Conservation (phyloP, 106 monocot genomes). For the Narthecium ossifragum region DNA sequence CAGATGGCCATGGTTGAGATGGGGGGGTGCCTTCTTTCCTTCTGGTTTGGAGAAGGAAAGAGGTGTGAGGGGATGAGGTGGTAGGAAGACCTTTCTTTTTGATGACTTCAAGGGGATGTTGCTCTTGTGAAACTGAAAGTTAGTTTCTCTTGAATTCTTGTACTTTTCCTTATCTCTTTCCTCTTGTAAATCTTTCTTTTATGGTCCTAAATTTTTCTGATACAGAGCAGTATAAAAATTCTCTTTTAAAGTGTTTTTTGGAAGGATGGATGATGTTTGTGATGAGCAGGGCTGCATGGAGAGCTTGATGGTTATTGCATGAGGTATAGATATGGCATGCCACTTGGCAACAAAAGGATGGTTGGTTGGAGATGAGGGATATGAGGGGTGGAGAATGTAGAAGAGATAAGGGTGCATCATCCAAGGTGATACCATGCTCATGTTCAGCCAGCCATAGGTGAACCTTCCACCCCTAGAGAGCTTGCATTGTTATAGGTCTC, state of each 20-base stretch:
- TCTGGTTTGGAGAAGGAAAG: background rate
- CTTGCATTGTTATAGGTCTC: too few relatives aligned
- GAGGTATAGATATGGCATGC: conserved; percentile 59
- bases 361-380: conserved; percentile 61
- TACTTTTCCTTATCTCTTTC: conserved; percentile 3
- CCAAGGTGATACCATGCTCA: conserved; percentile 3
- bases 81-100: conserved; percentile 2
- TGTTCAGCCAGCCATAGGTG: too few relatives aligned
- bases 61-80: conserved; percentile 5
- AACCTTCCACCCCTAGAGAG: too few relatives aligned
- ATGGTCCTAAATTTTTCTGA: background rate
- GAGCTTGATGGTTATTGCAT: conserved; percentile 59
- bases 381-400: conserved; percentile 25
- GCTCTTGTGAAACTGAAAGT: conserved; percentile 13
- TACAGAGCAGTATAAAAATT: background rate
- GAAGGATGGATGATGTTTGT: background rate
- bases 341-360: conserved; percentile 56
- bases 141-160: background rate
- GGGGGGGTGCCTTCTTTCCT: conserved; percentile 9
- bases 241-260: background rate
- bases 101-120: conserved; percentile 25
- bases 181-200: background rate
- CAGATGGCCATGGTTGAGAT: conserved; percentile 56
- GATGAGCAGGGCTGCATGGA: conserved; percentile 3
- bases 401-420: conserved; percentile 24